Base-by-base conservation (phyloP, 805 yeast genomes). In the Yamadazyma sp. region DNA sequence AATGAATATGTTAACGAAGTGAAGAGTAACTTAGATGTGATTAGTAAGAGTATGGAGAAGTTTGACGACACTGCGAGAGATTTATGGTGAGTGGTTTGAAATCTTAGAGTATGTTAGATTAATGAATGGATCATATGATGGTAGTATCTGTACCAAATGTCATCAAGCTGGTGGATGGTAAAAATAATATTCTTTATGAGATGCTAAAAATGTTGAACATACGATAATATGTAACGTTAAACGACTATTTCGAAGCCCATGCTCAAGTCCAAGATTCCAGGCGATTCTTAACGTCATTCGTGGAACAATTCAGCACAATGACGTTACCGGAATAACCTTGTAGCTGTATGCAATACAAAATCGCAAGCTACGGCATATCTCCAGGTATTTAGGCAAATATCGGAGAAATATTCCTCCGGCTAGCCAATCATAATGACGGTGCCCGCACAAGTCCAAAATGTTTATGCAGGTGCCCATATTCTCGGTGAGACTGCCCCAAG, bases 1-100 rank as follows among this genome's bases (percentile, higher is more conserved):
- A 68, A 70, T 39, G 59, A 60, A 18, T 75, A 72, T 24, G 77
- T 81, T 7, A 69, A 67, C 15, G 67, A 67, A 7, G 74, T 82
- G 4, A 65, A 72, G 24, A 55, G 48, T 14, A 68, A 71, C 38
- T 64, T 84, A 27, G 75, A 70, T 19, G 61, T 61, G 8, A 79
- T 84, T 10, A 79, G 80, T 3, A 67, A 65, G 28, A 57, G 68
- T n/a, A 73, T 76, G 62, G 62, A 64, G 46, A 53, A 52, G 12
- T 72, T 75, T 35, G 80, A 75, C 45, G 67, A 64, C 11, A 57
- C 62, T 9, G 65, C 70, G 4, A 64, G 61, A 44, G 67, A 62
- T 27, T 52, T 69, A 40, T 75, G 79, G 78, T 51, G 23, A 28
- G 5, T 15, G 16, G 10, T 6, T 28, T 11, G 32, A 16, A 24